phyloP scores from a whole-genome alignment of 139 green algal genomes.

The Asterochloris erici region DNA sequence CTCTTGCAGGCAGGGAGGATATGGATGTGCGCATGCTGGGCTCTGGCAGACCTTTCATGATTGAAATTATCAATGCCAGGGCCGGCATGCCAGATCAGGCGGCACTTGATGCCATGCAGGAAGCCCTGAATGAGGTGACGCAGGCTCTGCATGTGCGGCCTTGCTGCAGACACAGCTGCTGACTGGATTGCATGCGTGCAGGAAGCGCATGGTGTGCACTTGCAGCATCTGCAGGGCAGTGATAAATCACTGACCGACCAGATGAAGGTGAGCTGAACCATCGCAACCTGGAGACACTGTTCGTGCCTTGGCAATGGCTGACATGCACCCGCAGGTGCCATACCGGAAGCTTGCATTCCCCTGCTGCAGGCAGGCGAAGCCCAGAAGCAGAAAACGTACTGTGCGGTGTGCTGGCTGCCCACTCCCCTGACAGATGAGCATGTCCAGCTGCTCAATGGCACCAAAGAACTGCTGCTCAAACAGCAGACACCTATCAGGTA shows the following conservation, averaged over 20 bases:
- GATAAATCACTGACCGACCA: background rate
- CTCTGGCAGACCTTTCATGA: slow-evolving; percentile 72
- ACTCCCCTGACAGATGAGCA: slow-evolving; percentile 27
- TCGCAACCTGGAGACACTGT: background rate
- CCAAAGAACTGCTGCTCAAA: slow-evolving; percentile 45
- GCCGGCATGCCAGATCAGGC: background rate
- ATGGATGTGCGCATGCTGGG: slow-evolving; percentile 89
- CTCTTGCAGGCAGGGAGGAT: slow-evolving; percentile 77
- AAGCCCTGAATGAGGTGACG: slow-evolving; percentile 8
- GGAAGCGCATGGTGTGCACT: slow-evolving; percentile 5
- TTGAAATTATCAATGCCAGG: slow-evolving; percentile 63
- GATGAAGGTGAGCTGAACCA: background rate
- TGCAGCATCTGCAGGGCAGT: background rate
- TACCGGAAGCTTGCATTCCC: background rate
- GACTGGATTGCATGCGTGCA: background rate
- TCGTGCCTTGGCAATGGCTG: background rate
- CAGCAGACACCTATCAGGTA: slow-evolving; percentile 74
- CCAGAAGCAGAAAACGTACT: slow-evolving; percentile 81
- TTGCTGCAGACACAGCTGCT: background rate
- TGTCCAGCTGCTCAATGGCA: slow-evolving; percentile 39
- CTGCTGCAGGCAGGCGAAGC: slow-evolving; percentile 67
- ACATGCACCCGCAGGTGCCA: background rate
- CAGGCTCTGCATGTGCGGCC: background rate
- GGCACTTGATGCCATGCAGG: background rate
- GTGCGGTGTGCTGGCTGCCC: slow-evolving; percentile 57